A percentile compares a stretch with the other conserved stretches of the same genome.
Evolutionary conservation across 768 basidiomycete species (phyloP).

Genomic region (Naganishia kalamii): DNA sequence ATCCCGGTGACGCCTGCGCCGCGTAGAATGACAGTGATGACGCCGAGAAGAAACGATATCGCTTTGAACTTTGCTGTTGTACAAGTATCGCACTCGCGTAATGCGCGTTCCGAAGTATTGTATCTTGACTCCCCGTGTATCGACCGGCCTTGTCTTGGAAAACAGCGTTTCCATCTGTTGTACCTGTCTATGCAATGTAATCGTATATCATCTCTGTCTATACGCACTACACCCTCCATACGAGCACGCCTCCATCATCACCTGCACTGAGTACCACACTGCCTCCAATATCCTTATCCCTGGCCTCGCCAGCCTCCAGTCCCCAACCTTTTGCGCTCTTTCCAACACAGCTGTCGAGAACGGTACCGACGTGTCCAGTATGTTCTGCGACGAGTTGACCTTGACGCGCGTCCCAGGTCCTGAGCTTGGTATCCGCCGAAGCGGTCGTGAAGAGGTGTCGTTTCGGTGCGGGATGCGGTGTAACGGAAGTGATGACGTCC

Average conservation of each 20-base stretch:
- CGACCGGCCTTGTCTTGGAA: too few species aligned
- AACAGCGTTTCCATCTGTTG: too few species aligned
- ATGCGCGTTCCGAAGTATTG: too few species aligned
- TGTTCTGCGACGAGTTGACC: conserved; percentile 72
- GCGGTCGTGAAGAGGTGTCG: conserved; percentile 73
- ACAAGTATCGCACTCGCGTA: too few species aligned
- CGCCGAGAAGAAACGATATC: too few species aligned
- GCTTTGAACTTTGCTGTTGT: too few species aligned
- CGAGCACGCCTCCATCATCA: conserved; percentile 80
- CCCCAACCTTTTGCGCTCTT: conserved; percentile 37
- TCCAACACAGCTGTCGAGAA: conserved; percentile 70
- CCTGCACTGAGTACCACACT: conserved; percentile 74
- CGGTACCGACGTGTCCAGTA: conserved; percentile 69
- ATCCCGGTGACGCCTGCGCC: too few species aligned
- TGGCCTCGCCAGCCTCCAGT: conserved; percentile 3
- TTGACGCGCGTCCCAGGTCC: conserved; percentile 87
- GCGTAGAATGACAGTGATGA: too few species aligned
- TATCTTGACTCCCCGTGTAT: too few species aligned
- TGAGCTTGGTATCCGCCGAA: conserved; percentile 77
- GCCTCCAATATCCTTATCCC: conserved; percentile 38
- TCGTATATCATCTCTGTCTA: not conserved
- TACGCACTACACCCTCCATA: conserved; percentile 51
- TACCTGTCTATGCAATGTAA: too few species aligned
- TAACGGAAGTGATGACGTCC: conserved; percentile 80
- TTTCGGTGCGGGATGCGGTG: conserved; percentile 67